phyloP scores from a whole-genome alignment of 176 grass and related monocot species.

The sorghum (Sorghum bicolor) region DNA sequence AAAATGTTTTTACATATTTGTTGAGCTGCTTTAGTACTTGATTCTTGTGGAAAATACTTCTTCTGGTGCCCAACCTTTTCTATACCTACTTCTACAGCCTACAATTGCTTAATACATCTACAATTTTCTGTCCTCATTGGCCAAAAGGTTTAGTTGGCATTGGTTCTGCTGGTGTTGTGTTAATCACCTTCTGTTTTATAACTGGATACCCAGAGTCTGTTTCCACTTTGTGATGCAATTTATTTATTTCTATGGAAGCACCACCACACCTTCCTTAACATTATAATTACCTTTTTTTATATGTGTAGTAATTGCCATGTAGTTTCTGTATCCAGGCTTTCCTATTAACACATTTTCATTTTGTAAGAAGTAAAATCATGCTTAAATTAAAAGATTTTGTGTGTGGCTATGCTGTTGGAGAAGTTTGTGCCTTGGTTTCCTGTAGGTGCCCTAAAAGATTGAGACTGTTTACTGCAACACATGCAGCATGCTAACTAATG shows the following conservation, averaged over 20 bases:
- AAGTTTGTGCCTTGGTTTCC: neutral
- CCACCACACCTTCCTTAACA: neutral
- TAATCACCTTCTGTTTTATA: neutral
- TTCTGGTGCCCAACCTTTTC: neutral
- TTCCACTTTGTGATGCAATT: neutral
- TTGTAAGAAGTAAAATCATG: neutral
- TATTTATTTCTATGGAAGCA: neutral
- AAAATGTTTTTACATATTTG: neutral
- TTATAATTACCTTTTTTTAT: neutral
- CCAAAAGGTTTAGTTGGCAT: neutral
- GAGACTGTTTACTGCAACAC: neutral
- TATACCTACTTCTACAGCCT: neutral
- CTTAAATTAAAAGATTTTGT: neutral
- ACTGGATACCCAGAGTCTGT: neutral
- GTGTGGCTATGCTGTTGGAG: neutral
- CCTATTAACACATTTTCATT: neutral
- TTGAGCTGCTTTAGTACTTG: neutral
- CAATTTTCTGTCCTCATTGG: neutral
- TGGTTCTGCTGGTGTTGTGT: neutral
- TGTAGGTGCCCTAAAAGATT: neutral
- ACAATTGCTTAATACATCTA: slow-evolving; percentile 1
- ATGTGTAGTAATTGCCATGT: neutral
- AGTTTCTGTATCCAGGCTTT: neutral
- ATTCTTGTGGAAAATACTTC: neutral
- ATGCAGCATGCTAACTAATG: neutral